Evolutionary conservation across 768 basidiomycete genomes (phyloP).

Genomic region (Lactarius hengduanensis): DNA sequence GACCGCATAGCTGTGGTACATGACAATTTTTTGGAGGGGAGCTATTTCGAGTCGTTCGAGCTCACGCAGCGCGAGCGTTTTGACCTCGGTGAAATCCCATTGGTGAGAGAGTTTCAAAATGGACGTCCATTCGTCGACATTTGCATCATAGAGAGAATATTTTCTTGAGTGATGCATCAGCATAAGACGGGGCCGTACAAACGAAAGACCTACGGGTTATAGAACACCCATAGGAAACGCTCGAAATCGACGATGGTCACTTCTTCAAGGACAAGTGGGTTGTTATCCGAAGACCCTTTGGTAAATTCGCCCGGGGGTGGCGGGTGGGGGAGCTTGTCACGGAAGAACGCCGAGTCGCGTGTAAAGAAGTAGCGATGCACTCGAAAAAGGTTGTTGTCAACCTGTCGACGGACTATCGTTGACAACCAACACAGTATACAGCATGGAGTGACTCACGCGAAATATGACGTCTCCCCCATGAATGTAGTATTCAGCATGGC

Average conservation of each 20-base stretch:
- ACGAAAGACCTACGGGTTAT: conserved; percentile 51
- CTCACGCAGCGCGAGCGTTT: conserved; percentile 51
- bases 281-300: conserved; percentile 33
- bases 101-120: conserved; percentile 53
- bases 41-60: conserved; percentile 46
- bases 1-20: conserved; percentile 55
- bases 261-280: conserved; percentile 41
- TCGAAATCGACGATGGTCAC: conserved; percentile 49
- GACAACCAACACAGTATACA: not conserved
- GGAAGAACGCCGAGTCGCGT: conserved; percentile 47
- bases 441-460: conserved; percentile 23
- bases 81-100: conserved; percentile 57
- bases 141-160: conserved; percentile 55
- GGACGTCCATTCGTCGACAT: conserved; percentile 50
- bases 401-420: conserved; percentile 38
- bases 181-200: not conserved
- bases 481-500: conserved; percentile 30
- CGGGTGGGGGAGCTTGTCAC: conserved; percentile 31
- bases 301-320: conserved; percentile 25
- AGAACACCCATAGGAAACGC: conserved; percentile 61
- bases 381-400: conserved; percentile 55
- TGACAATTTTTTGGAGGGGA: conserved; percentile 52
- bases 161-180: conserved; percentile 38
- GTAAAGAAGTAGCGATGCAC: conserved; percentile 65
- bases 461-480: conserved; percentile 31